Evolutionary conservation across 192 early-diverging fungal genomes (phyloP).

Genomic region (Umbelopsis sp.): DNA sequence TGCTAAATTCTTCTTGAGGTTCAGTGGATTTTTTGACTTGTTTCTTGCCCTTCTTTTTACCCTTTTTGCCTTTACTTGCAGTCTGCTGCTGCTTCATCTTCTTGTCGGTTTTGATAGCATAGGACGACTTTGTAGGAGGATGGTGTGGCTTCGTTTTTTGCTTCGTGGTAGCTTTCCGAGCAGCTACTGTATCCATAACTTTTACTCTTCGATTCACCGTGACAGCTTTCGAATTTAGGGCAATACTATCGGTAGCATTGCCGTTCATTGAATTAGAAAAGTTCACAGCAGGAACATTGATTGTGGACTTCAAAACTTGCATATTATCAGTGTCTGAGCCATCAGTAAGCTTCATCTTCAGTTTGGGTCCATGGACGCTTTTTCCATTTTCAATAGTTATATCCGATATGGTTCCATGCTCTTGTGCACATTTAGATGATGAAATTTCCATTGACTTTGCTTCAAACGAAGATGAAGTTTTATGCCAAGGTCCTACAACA

Average conservation of each 20-base stretch:
- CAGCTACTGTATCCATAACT: slow-evolving; percentile 1
- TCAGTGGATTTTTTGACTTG: background rate
- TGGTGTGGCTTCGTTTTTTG: background rate
- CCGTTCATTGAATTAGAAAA: no score
- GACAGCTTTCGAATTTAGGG: background rate
- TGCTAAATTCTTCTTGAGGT: slow-evolving; percentile 21
- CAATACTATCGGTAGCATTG: background rate
- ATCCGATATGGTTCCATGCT: background rate
- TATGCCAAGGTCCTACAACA: slow-evolving; percentile 33
- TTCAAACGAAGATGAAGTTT: background rate
- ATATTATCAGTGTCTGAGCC: no score
- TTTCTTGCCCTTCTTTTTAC: slow-evolving; percentile 15
- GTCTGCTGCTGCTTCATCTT: slow-evolving; percentile 15
- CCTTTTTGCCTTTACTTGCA: background rate
- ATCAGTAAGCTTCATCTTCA: no score
- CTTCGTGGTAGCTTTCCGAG: slow-evolving; percentile 10
- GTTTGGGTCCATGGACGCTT: no score
- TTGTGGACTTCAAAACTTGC: no score
- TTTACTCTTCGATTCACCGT: background rate
- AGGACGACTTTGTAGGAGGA: slow-evolving; percentile 18
- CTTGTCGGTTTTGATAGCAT: slow-evolving; percentile 21
- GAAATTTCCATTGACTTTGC: background rate
- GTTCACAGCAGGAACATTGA: no score
- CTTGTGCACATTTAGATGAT: background rate
- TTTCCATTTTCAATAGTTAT: no score